phyloP scores from a whole-genome alignment of 169 alveolate species.

The Amoebophrya sp. region DNA sequence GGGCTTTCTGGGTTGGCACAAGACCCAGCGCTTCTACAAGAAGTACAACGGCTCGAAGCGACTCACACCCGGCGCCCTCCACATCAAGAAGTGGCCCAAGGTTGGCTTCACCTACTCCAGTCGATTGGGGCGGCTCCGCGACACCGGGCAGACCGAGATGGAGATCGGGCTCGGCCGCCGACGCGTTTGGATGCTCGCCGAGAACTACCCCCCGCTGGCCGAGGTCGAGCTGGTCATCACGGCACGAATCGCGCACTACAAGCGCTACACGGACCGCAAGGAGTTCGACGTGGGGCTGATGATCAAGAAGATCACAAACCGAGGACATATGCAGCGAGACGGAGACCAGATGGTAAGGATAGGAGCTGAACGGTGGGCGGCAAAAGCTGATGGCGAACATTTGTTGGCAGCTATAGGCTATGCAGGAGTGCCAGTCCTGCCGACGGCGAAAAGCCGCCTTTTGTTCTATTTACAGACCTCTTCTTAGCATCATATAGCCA shows the following conservation, averaged over 20 bases:
- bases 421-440: too few species aligned
- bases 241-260: not conserved
- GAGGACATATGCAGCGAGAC: too few species aligned
- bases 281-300: not conserved
- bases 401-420: too few species aligned
- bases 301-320: not conserved
- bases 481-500: too few species aligned
- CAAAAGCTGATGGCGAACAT: too few species aligned
- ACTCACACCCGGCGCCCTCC: not conserved
- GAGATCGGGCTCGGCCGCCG: not conserved
- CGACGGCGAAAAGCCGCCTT: too few species aligned
- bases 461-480: too few species aligned
- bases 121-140: not conserved
- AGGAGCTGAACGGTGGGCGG: too few species aligned
- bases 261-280: not conserved
- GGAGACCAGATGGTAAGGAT: too few species aligned
- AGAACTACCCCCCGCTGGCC: not conserved
- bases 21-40: not conserved
- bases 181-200: not conserved
- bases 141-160: not conserved
- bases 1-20: not conserved
- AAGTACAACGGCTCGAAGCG: not conserved
- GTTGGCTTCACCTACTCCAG: not conserved
- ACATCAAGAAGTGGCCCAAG: not conserved
- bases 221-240: not conserved